phyloP scores from a whole-genome alignment of 768 basidiomycete species.

The Phanerochaete carnosa region DNA sequence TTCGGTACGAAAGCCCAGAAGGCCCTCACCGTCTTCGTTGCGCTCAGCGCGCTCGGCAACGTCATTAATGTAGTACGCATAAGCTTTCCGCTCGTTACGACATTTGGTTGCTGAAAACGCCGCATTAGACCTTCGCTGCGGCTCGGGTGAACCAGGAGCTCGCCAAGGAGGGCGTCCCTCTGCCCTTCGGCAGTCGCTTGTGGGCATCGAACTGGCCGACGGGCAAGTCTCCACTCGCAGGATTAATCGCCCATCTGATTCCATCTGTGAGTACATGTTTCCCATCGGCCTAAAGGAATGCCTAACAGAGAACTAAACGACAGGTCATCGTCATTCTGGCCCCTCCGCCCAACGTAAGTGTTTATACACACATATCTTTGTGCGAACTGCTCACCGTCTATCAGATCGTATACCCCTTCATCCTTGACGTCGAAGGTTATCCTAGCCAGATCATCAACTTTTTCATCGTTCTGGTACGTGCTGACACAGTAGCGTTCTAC shows the following conservation, averaged over 20 bases:
- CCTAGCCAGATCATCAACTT: constrained; percentile 54
- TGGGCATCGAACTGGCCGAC: constrained; percentile 66
- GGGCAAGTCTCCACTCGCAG: constrained; percentile 53
- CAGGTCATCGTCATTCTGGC: constrained; percentile 51
- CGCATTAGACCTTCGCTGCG: constrained; percentile 45
- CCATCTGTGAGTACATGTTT: constrained; percentile 38
- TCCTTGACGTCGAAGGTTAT: constrained; percentile 53
- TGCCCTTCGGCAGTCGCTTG: constrained; percentile 55
- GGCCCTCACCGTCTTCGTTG: constrained; percentile 55
- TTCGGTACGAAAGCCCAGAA: constrained; percentile 51
- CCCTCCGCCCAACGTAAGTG: constrained; percentile 42
- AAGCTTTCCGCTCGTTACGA: not conserved
- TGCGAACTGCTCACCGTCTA: not conserved
- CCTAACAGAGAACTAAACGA: not conserved
- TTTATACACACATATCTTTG: not conserved
- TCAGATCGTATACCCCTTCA: constrained; percentile 50
- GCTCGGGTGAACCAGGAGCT: constrained; percentile 55
- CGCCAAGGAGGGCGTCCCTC: constrained; percentile 60
- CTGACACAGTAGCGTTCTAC: not conserved
- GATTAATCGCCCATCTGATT: constrained; percentile 52
- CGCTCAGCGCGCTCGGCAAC: constrained; percentile 38
- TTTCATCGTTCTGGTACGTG: constrained; percentile 51
- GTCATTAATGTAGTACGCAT: constrained; percentile 22
- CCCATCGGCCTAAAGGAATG: not conserved
- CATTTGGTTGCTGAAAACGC: not conserved